These are phyloP conservation scores for Avena sativa DNA, from an alignment of 176 grass and related monocot species.

Conservation along the genomic window DNA sequence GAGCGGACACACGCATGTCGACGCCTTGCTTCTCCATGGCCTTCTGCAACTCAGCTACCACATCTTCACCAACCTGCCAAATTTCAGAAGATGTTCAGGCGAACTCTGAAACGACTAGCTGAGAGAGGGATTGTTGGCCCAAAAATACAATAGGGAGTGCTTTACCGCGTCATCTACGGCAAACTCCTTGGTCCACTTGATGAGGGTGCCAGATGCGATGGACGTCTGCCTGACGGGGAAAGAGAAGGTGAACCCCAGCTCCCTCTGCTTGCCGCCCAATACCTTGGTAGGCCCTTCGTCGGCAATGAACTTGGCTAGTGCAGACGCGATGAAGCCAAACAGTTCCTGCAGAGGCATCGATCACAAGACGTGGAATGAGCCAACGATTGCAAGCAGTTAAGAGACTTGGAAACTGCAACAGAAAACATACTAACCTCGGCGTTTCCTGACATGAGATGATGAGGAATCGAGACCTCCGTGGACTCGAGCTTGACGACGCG, in stretches of 20 bases:
- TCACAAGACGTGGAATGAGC: not conserved
- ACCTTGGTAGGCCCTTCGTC: slow-evolving; percentile 29
- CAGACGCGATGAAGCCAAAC: slow-evolving; percentile 78
- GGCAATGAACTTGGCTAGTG: slow-evolving; percentile 48
- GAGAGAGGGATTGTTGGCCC: not conserved
- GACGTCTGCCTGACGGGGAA: slow-evolving; percentile 86
- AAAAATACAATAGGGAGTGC: not conserved
- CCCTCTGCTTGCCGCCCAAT: slow-evolving; percentile 49
- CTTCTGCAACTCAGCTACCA: slow-evolving; percentile 65
- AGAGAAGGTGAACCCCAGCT: slow-evolving; percentile 91
- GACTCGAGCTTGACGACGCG: slow-evolving; percentile 54
- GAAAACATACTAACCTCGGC: slow-evolving; percentile 33
- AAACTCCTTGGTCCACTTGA: slow-evolving; percentile 98
- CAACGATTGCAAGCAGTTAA: too few relatives aligned
- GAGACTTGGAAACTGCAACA: too few relatives aligned
- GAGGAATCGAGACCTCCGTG: slow-evolving; percentile 77
- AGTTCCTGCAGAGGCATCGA: slow-evolving; percentile 53
- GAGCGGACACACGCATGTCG: slow-evolving; percentile 65
- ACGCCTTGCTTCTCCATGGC: slow-evolving; percentile 72
- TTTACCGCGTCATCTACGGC: slow-evolving; percentile 58
- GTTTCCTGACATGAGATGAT: slow-evolving; percentile 69
- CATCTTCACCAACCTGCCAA: slow-evolving; percentile 72
- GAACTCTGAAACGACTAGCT: not conserved
- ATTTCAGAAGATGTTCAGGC: slow-evolving; percentile 13
- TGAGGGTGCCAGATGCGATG: slow-evolving; percentile 71